A percentile compares a stretch with the other conserved stretches of the same genome.
Evolutionary conservation across 2,329 filamentous ascomycete species (phyloP).

Genomic region (Trichophyton benhamiae): DNA sequence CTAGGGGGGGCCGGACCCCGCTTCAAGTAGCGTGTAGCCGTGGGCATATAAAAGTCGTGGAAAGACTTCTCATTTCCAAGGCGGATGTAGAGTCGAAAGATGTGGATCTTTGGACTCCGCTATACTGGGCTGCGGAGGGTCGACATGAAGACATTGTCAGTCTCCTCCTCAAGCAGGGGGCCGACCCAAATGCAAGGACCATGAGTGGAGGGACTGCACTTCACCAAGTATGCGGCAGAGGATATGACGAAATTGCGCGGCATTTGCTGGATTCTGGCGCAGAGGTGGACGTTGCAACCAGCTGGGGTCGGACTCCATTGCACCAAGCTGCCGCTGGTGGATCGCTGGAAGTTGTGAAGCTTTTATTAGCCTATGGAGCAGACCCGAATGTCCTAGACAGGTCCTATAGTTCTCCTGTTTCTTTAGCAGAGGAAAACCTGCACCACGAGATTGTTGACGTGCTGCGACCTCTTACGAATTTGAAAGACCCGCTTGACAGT

Average conservation of each 20-base stretch:
- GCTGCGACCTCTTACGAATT: neutral
- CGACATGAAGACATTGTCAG: neutral
- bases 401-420: neutral
- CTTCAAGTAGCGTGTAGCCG: neutral
- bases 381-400: neutral
- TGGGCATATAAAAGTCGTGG: neutral
- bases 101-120: neutral
- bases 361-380: neutral
- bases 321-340: conserved; percentile 1
- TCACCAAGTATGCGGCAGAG: neutral
- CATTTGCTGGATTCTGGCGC: neutral
- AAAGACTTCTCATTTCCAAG: neutral
- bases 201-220: neutral
- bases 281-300: neutral
- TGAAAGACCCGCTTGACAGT: neutral
- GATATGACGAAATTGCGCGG: neutral
- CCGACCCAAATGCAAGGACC: neutral
- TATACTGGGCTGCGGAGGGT: conserved; percentile 1
- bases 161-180: neutral
- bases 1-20: neutral
- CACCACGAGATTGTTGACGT: neutral
- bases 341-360: neutral
- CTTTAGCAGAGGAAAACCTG: neutral
- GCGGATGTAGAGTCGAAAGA: neutral
- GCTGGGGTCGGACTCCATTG: conserved; percentile 1